A percentile compares a stretch with the other conserved stretches of the same genome.
phyloP scores from a whole-genome alignment of 768 basidiomycete genomes.

The Nidularia sp. region DNA sequence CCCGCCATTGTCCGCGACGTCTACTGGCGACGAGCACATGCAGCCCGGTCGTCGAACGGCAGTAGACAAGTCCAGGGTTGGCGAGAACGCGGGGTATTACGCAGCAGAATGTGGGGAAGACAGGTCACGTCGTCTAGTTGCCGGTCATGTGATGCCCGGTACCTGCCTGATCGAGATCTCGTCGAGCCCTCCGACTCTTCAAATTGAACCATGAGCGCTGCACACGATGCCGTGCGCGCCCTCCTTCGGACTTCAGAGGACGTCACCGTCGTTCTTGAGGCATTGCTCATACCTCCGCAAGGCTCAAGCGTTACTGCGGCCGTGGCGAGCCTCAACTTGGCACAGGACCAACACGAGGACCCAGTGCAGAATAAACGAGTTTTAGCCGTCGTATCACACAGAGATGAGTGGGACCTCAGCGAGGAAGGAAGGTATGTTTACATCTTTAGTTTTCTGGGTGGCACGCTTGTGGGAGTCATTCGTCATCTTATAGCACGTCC shows the following conservation, averaged over 20 bases:
- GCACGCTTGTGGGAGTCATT: no score
- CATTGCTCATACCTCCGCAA: slow-evolving; percentile 10
- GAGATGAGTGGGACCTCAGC: slow-evolving; percentile 29
- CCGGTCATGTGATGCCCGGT: not conserved
- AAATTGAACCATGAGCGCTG: slow-evolving; percentile 9
- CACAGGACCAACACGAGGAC: slow-evolving; percentile 9
- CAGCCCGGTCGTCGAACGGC: not conserved
- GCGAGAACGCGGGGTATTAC: not conserved
- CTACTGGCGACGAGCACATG: not conserved
- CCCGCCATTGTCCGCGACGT: not conserved
- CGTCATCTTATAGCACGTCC: no score
- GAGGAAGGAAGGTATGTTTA: slow-evolving; percentile 55
- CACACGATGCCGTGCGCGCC: slow-evolving; percentile 13
- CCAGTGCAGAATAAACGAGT: slow-evolving; percentile 25
- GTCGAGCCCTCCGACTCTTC: no score
- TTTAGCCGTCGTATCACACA: slow-evolving; percentile 50
- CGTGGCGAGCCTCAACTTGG: not conserved
- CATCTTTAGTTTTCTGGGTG: not conserved
- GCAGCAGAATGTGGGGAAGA: slow-evolving; percentile 5
- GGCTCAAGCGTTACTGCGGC: not conserved
- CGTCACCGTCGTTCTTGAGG: slow-evolving; percentile 39
- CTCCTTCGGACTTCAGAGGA: slow-evolving; percentile 34
- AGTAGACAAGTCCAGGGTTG: not conserved
- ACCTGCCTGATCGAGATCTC: not conserved
- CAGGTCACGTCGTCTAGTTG: not conserved